These are phyloP conservation scores for Trypanosoma caninum DNA, from an alignment of 208 protist species.

Conservation along the genomic window DNA sequence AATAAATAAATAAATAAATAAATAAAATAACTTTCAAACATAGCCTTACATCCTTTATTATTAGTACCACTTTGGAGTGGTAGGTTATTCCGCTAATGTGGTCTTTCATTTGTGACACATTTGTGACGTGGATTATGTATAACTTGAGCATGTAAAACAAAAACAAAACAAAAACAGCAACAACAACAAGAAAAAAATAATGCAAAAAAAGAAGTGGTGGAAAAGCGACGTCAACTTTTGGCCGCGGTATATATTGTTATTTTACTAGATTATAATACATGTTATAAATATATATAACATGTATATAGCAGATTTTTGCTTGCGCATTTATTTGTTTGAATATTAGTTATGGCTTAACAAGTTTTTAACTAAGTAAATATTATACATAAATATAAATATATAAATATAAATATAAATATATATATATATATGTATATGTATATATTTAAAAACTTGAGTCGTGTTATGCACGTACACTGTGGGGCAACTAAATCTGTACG, in stretches of 20 bases:
- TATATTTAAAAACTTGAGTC: not conserved
- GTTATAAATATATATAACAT: too few relatives aligned
- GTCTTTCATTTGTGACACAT: too few relatives aligned
- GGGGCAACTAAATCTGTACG: not conserved
- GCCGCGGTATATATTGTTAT: too few relatives aligned
- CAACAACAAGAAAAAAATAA: not conserved
- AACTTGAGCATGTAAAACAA: not conserved
- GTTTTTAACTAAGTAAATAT: not conserved
- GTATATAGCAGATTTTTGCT: too few relatives aligned
- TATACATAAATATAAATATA: not conserved
- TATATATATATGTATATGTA: not conserved
- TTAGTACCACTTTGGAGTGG: too few relatives aligned
- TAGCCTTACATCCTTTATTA: too few relatives aligned
- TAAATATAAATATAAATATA: not conserved
- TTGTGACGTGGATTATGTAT: not conserved
- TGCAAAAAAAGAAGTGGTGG: not conserved
- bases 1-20: not conserved
- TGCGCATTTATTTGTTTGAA: too few relatives aligned
- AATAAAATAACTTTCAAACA: too few relatives aligned
- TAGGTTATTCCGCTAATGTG: too few relatives aligned
- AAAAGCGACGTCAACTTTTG: too few relatives aligned
- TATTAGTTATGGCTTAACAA: too few relatives aligned
- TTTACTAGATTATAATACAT: too few relatives aligned
- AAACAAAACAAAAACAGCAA: not conserved
- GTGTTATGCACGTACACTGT: not conserved